Evolutionary conservation across 371 early-diverging fungal genomes (phyloP), one percentile per base, ranked within the genome.

Genomic region (Synchytrium microbalum): DNA sequence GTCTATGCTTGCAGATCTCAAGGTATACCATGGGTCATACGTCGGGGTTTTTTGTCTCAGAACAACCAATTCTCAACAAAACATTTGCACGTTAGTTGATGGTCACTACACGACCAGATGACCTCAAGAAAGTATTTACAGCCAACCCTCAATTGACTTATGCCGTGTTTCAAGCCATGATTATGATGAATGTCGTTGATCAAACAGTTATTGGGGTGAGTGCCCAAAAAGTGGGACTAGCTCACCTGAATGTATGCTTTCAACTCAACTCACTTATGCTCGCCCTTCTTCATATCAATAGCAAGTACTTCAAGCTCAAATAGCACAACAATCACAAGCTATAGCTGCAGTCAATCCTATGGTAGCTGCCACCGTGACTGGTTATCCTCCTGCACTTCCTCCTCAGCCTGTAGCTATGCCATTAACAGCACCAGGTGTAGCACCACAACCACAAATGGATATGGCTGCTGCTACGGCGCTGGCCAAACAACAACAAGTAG

Each of bases 81-180:
- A n/a, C n/a, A n/a, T n/a, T n/a, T n/a, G n/a, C n/a, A n/a, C n/a
- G n/a, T n/a, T n/a, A n/a, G n/a, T 25, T 70, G 25, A 64, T 82
- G 55, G 76, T 69, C 56, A 81, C 77, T 68, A 89, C 60, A 55
- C 81, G 80, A 69, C 89, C 78, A 0, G 87, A 87, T 5, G 83
- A 86, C 54, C 86, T 88, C 3, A 80, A 83, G 38, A 75, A 83
- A 0, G 76, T 93, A 32, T 70, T 95, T 32, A 69, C 74, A 16
- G 67, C 80, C 26, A 91, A 93, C 66, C 95, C 94, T 32, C 92
- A 89, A 64, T 79, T 93, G 1, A 81, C 90, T 19, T 92, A 92
- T 75, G 91, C 91, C 2, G 72, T 93, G 28, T 90, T 93, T 69
- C 92, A 93, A 68, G 85, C 88, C 8, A 80, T 93, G 78, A 64